Conservation (phyloP, 1,139 yeast genomes). For the Hyphopichia khmerensis region DNA sequence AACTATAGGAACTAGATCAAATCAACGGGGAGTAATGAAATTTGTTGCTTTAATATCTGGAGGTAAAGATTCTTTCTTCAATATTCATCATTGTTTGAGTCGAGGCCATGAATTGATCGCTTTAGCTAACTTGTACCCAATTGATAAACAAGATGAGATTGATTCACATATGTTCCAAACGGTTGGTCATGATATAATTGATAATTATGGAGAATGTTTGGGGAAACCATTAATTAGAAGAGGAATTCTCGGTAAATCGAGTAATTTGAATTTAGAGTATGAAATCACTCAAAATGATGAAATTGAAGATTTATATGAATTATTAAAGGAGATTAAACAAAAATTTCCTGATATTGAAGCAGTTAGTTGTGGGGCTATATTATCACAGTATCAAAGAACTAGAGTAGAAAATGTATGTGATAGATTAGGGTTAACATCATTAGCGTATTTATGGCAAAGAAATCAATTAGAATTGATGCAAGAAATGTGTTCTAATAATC, state of each 20-base stretch:
- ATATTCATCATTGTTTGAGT: slow-evolving; percentile 76
- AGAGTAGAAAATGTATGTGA: slow-evolving; percentile 89
- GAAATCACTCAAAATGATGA: slow-evolving; percentile 68
- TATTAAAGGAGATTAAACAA: slow-evolving; percentile 47
- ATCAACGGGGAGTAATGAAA: slow-evolving; percentile 54
- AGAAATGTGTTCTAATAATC: slow-evolving; percentile 70
- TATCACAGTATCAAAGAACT: slow-evolving; percentile 89
- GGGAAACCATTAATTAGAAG: slow-evolving; percentile 79
- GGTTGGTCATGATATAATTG: slow-evolving; percentile 86
- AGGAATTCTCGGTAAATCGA: slow-evolving; percentile 61
- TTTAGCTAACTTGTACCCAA: slow-evolving; percentile 80
- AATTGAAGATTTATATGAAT: slow-evolving; percentile 69
- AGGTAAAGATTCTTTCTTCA: slow-evolving; percentile 93
- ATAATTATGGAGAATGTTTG: slow-evolving; percentile 63
- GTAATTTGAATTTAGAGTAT: slow-evolving; percentile 71
- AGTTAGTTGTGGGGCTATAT: slow-evolving; percentile 92
- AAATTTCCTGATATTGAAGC: slow-evolving; percentile 75
- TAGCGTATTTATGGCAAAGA: slow-evolving; percentile 89
- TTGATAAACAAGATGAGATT: slow-evolving; percentile 55
- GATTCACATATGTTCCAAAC: slow-evolving; percentile 98
- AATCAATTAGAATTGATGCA: slow-evolving; percentile 74
- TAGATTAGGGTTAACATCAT: slow-evolving; percentile 62
- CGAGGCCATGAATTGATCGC: slow-evolving; percentile 86
- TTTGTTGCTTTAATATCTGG: slow-evolving; percentile 91
- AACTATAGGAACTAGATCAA: too few species aligned